Conservation (phyloP, 164 flowering plant species). For the Aristolochia californica region DNA sequence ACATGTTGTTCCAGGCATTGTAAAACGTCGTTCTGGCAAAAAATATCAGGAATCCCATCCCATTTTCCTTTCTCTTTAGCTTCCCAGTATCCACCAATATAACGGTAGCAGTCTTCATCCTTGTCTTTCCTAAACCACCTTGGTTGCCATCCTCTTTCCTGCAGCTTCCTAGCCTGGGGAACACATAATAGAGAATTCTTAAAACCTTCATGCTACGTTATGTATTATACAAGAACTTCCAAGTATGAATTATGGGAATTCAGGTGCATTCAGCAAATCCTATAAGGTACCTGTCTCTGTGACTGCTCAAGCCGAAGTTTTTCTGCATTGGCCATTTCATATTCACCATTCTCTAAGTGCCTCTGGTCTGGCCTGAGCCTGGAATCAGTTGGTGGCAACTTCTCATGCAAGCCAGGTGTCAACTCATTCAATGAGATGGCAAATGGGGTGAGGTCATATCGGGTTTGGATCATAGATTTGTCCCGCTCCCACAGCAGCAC, state of each 20-base stretch:
- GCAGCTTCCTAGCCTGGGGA: slow-evolving; percentile 80
- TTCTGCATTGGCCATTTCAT: slow-evolving; percentile 88
- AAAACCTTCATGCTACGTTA: background rate
- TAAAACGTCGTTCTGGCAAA: slow-evolving; percentile 33
- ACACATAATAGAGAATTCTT: background rate
- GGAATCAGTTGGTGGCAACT: slow-evolving; percentile 92
- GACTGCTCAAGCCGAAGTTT: slow-evolving; percentile 87
- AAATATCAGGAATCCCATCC: slow-evolving; percentile 73
- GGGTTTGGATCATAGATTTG: slow-evolving; percentile 56
- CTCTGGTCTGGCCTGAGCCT: slow-evolving; percentile 96
- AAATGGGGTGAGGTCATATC: slow-evolving; percentile 94
- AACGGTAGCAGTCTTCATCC: slow-evolving; percentile 78
- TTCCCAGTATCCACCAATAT: slow-evolving; percentile 93
- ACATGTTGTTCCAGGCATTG: too few species aligned
- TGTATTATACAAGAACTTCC: background rate
- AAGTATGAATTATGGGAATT: too few species aligned
- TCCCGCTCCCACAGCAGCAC: slow-evolving; percentile 91
- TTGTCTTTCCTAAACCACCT: slow-evolving; percentile 81
- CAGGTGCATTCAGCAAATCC: too few species aligned
- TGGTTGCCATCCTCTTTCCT: slow-evolving; percentile 97
- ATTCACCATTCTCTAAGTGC: slow-evolving; percentile 88
- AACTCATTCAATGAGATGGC: slow-evolving; percentile 90
- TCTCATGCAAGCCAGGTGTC: slow-evolving; percentile 62
- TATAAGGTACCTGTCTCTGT: slow-evolving; percentile 89
- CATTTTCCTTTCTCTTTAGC: slow-evolving; percentile 58